Conservation (phyloP, 164 flowering plant species). For the Vitis labrusca region DNA sequence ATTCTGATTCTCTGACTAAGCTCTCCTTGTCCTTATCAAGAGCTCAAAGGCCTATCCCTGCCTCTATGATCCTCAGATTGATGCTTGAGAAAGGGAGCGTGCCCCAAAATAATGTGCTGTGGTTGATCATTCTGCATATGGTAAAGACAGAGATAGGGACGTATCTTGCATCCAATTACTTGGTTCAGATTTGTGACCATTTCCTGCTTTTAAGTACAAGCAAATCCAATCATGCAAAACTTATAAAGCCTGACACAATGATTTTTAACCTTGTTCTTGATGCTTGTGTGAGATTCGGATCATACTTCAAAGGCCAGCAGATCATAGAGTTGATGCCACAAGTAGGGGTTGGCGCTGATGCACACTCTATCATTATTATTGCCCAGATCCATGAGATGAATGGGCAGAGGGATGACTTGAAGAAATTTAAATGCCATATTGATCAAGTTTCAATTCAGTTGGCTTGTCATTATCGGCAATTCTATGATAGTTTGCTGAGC, state of each 20-base stretch:
- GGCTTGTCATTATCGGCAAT: slow-evolving; percentile 48
- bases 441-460: slow-evolving; percentile 39
- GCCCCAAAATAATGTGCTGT: slow-evolving; percentile 43
- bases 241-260: slow-evolving; percentile 51
- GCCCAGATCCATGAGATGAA: slow-evolving; percentile 71
- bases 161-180: slow-evolving; percentile 62
- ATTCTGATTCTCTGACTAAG: slow-evolving; percentile 37
- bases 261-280: slow-evolving; percentile 79
- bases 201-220: slow-evolving; percentile 15
- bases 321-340: slow-evolving; percentile 66
- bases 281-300: slow-evolving; percentile 62
- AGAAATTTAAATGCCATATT: slow-evolving; percentile 51
- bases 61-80: slow-evolving; percentile 58
- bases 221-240: slow-evolving; percentile 18
- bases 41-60: slow-evolving; percentile 62
- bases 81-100: slow-evolving; percentile 39
- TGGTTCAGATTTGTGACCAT: slow-evolving; percentile 62
- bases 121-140: slow-evolving; percentile 58
- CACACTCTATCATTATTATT: slow-evolving; percentile 48
- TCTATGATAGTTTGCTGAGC: slow-evolving; percentile 70
- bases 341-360: slow-evolving; percentile 67
- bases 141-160: slow-evolving; percentile 70
- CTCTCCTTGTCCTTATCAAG: slow-evolving; percentile 65
- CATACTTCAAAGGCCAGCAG: slow-evolving; percentile 59
- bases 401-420: slow-evolving; percentile 68